Conservation (phyloP, 2,329 filamentous ascomycete species). For the Diaporthe capsici region DNA sequence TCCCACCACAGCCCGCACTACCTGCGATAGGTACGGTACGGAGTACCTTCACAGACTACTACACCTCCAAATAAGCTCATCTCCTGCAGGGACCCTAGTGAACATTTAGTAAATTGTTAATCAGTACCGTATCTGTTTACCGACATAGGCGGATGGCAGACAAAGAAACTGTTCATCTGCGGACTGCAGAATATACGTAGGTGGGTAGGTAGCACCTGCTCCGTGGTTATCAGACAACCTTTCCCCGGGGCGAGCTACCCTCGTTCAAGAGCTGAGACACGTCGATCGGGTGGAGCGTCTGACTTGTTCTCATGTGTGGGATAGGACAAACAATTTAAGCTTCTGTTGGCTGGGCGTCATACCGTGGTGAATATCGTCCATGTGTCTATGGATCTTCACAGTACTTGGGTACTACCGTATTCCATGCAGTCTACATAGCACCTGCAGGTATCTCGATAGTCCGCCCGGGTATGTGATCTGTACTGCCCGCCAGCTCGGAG, state of each 20-base stretch:
- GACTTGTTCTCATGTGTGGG: constrained; percentile 31
- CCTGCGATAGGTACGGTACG: neutral
- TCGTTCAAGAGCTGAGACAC: constrained; percentile 27
- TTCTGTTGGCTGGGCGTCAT: constrained; percentile 25
- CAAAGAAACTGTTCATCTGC: neutral
- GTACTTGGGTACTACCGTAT: neutral
- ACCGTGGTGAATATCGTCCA: neutral
- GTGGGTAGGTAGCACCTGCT: neutral
- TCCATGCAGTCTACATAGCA: neutral
- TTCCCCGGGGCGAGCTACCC: constrained; percentile 18
- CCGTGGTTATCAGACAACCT: neutral
- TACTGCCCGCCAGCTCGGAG: constrained; percentile 7
- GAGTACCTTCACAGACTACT: neutral
- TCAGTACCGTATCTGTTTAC: neutral
- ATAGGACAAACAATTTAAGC: constrained; percentile 32
- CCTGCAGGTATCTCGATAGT: neutral
- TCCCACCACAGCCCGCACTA: neutral
- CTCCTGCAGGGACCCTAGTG: neutral
- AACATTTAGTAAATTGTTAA: neutral
- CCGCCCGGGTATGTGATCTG: neutral
- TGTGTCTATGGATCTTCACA: neutral
- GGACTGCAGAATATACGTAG: neutral
- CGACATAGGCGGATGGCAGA: neutral
- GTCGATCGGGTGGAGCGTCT: constrained; percentile 33
- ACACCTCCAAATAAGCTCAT: neutral